phyloP scores from a whole-genome alignment of 176 grass and related monocot species.

The Carex kokanica region DNA sequence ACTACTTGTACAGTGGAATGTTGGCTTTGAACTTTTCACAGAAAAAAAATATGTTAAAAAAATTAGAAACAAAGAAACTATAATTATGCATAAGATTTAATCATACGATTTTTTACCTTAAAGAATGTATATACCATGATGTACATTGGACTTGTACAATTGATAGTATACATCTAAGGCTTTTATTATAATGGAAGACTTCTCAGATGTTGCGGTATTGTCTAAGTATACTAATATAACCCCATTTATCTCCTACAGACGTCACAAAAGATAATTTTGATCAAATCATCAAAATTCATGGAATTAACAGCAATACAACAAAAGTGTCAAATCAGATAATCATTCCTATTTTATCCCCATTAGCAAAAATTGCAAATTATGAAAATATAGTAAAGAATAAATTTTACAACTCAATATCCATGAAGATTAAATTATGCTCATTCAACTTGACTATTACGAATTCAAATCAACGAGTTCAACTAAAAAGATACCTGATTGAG shows the following conservation, averaged over 20 bases:
- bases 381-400: neutral
- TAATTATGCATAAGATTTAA: neutral
- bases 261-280: neutral
- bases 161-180: conserved; percentile 62
- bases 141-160: conserved; percentile 86
- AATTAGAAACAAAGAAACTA: neutral
- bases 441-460: neutral
- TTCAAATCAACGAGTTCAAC: neutral
- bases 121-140: conserved; percentile 69
- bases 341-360: neutral
- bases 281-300: neutral
- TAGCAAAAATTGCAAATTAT: neutral
- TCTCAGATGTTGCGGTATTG: conserved; percentile 59
- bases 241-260: conserved; percentile 68
- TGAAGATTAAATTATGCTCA: neutral
- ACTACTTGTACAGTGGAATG: neutral
- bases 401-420: neutral
- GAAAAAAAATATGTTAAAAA: neutral
- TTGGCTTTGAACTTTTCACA: conserved; percentile 65
- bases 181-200: conserved; percentile 63
- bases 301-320: neutral
- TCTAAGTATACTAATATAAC: conserved; percentile 75
- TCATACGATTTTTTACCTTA: conserved; percentile 48
- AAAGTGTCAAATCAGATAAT: neutral
- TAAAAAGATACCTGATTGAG: conserved; percentile 62